These are phyloP conservation scores for Phaffia rhodozyma DNA, from an alignment of 1,284 basidiomycete genomes.

Conservation along the genomic window DNA sequence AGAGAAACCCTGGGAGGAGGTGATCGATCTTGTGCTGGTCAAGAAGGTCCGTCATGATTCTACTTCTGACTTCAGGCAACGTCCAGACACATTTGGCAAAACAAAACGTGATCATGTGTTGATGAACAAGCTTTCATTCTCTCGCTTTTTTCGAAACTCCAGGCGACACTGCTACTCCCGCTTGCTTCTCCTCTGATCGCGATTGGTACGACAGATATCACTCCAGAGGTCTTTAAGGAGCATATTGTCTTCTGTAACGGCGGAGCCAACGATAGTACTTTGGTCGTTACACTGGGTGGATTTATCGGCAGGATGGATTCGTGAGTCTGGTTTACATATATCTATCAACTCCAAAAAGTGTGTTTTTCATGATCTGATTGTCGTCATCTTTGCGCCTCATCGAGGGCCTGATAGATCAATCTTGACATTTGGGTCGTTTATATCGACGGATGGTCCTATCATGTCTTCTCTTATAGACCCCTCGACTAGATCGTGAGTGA, in stretches of 20 bases:
- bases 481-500: conserved; percentile 37
- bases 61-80: neutral
- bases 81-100: neutral
- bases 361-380: neutral
- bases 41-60: conserved; percentile 47
- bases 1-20: conserved; percentile 54
- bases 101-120: neutral
- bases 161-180: conserved; percentile 70
- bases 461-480: conserved; percentile 51
- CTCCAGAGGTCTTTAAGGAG: conserved; percentile 61
- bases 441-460: conserved; percentile 49
- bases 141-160: conserved; percentile 5
- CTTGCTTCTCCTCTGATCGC: conserved; percentile 41
- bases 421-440: conserved; percentile 46
- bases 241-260: conserved; percentile 56
- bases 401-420: conserved; percentile 38
- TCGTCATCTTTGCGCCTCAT: neutral
- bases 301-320: conserved; percentile 53
- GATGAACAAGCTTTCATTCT: neutral
- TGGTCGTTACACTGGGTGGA: conserved; percentile 65
- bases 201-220: conserved; percentile 41
- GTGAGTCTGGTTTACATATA: neutral
- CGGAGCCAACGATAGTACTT: conserved; percentile 38
- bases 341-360: too few relatives aligned
- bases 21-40: conserved; percentile 53